Evolutionary conservation across 2,329 filamentous ascomycete genomes (phyloP).

Genomic region (Aspergillus amoenus): DNA sequence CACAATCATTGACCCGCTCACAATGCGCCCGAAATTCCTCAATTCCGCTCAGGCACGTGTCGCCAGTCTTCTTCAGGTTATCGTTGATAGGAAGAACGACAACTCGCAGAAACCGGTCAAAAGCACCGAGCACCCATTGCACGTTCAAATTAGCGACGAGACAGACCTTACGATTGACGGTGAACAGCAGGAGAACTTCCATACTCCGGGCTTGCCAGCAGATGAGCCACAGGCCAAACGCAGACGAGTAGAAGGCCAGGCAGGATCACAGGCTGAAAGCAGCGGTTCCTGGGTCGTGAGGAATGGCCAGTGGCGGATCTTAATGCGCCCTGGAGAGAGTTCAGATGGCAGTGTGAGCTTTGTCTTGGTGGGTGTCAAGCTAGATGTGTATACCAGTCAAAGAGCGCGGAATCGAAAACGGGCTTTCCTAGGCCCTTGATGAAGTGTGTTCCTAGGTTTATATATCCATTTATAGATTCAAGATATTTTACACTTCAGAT

Average conservation of each 20-base stretch:
- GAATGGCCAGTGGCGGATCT: conserved; percentile 70
- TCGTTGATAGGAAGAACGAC: conserved; percentile 71
- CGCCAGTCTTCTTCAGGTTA: conserved; percentile 71
- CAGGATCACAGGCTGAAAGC: not conserved
- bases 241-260: conserved; percentile 9
- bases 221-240: conserved; percentile 16
- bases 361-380: conserved; percentile 70
- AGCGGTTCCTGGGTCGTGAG: conserved; percentile 60
- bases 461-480: not conserved
- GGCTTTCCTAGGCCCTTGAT: conserved; percentile 55
- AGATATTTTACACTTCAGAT: not conserved
- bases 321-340: conserved; percentile 54
- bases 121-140: conserved; percentile 64
- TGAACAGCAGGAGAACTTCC: conserved; percentile 20
- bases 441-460: not conserved
- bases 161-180: conserved; percentile 45
- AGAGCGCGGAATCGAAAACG: conserved; percentile 64
- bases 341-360: conserved; percentile 61
- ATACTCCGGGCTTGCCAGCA: not conserved
- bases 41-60: conserved; percentile 69
- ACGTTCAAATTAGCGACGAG: conserved; percentile 59
- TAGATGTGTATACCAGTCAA: conserved; percentile 70
- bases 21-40: conserved; percentile 68
- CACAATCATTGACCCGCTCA: conserved; percentile 56
- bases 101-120: conserved; percentile 36